These are phyloP conservation scores for Berberis thunbergii DNA, from an alignment of 164 flowering plant genomes.

Conservation along the genomic window DNA sequence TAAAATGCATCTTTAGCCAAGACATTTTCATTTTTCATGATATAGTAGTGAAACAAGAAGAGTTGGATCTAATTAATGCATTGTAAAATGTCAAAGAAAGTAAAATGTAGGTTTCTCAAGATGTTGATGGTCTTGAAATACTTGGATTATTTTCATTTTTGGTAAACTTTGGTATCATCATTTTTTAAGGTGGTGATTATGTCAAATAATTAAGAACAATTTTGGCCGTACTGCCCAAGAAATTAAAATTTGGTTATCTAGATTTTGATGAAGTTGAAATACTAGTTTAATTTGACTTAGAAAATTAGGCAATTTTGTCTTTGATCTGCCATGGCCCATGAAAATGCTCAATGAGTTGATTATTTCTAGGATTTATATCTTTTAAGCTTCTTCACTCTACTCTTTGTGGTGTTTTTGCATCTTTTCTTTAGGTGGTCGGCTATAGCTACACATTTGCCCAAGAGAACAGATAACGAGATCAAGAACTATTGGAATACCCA, in stretches of 20 bases:
- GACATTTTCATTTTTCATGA: not conserved
- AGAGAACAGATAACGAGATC: constrained; percentile 50
- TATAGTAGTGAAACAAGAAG: not conserved
- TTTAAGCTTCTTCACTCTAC: not conserved
- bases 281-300: not conserved
- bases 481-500: constrained; percentile 87
- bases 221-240: too few species aligned
- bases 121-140: not conserved
- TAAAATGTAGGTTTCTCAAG: not conserved
- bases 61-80: too few species aligned
- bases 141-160: not conserved
- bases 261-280: not conserved
- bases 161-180: too few species aligned
- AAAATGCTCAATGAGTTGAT: constrained; percentile 2
- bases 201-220: too few species aligned
- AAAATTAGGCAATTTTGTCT: not conserved
- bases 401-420: not conserved
- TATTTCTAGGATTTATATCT: constrained; percentile 4
- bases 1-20: not conserved
- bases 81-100: too few species aligned
- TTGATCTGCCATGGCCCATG: not conserved
- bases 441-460: constrained; percentile 71
- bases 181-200: too few species aligned
- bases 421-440: constrained; percentile 75
- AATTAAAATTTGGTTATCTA: too few species aligned